phyloP scores from a whole-genome alignment of 768 basidiomycete genomes.

The Artomyces pyxidatus region DNA sequence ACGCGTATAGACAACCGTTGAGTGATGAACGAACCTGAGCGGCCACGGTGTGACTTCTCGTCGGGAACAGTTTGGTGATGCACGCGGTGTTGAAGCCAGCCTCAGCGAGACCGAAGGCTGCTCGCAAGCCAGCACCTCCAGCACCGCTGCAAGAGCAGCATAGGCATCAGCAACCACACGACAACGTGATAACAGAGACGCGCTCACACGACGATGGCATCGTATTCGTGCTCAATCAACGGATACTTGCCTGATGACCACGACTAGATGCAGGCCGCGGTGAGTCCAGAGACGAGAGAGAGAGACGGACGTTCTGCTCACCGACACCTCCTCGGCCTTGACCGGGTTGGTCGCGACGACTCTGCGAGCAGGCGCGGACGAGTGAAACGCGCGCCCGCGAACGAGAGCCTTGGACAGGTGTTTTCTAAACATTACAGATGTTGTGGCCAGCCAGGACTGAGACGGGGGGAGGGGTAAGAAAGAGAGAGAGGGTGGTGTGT shows the following conservation, averaged over 20 bases:
- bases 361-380: slow-evolving; percentile 49
- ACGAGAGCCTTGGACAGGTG: slow-evolving; percentile 45
- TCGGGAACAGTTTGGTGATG: slow-evolving; percentile 98
- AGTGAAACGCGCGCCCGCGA: slow-evolving; percentile 51
- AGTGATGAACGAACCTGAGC: slow-evolving; percentile 73
- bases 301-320: too few species aligned
- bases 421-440: slow-evolving; percentile 53
- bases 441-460: slow-evolving; percentile 5
- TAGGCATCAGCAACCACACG: not conserved
- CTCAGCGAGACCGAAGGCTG: slow-evolving; percentile 97
- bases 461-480: slow-evolving; percentile 15
- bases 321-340: slow-evolving; percentile 79
- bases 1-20: not conserved
- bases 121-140: slow-evolving; percentile 95
- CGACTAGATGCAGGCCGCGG: slow-evolving; percentile 45
- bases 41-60: slow-evolving; percentile 96
- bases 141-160: slow-evolving; percentile 68
- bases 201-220: slow-evolving; percentile 95
- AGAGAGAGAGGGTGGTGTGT: slow-evolving; percentile 2
- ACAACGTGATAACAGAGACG: not conserved
- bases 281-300: too few species aligned
- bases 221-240: slow-evolving; percentile 97
- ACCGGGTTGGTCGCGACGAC: slow-evolving; percentile 66
- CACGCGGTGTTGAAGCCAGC: slow-evolving; percentile 98
- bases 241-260: slow-evolving; percentile 89